Percentiles rank a stretch among this genome's conserved stretches.
Conservation (phyloP, 108 stramenopile species). For the Discostella pseudostelligera region DNA sequence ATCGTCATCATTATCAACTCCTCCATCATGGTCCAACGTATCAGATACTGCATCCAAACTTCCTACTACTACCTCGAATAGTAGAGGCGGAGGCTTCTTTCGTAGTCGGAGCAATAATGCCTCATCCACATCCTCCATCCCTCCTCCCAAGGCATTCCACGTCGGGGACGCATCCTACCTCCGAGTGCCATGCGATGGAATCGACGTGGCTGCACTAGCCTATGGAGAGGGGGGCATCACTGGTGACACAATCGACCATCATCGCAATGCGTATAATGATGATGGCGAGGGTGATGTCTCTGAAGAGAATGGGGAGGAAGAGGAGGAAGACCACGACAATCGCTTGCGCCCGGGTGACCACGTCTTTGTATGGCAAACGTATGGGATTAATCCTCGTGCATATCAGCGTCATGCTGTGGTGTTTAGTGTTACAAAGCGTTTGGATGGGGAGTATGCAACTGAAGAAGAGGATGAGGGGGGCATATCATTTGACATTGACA, state of each 20-base stretch:
- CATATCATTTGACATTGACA: slow-evolving; percentile 19
- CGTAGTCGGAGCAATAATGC: not conserved
- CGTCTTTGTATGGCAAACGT: slow-evolving; percentile 48
- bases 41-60: not conserved
- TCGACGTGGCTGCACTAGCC: slow-evolving; percentile 20
- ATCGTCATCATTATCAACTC: not conserved
- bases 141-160: not conserved
- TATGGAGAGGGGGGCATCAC: slow-evolving; percentile 16
- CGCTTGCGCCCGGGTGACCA: slow-evolving; percentile 37
- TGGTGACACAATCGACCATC: slow-evolving; percentile 1
- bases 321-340: slow-evolving; percentile 37
- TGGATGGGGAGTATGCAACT: not conserved
- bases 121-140: no score
- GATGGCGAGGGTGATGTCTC: slow-evolving; percentile 3
- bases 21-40: slow-evolving; percentile 13
- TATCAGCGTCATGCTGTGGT: slow-evolving; percentile 53
- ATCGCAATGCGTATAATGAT: not conserved
- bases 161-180: not conserved
- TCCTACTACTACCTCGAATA: not conserved
- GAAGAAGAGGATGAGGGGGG: not conserved
- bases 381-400: slow-evolving; percentile 44
- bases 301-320: slow-evolving; percentile 14
- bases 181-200: slow-evolving; percentile 11
- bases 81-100: not conserved
- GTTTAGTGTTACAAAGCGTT: slow-evolving; percentile 13